Conservation (phyloP, 2,329 filamentous ascomycete species). For the Acrocalymma vagum region DNA sequence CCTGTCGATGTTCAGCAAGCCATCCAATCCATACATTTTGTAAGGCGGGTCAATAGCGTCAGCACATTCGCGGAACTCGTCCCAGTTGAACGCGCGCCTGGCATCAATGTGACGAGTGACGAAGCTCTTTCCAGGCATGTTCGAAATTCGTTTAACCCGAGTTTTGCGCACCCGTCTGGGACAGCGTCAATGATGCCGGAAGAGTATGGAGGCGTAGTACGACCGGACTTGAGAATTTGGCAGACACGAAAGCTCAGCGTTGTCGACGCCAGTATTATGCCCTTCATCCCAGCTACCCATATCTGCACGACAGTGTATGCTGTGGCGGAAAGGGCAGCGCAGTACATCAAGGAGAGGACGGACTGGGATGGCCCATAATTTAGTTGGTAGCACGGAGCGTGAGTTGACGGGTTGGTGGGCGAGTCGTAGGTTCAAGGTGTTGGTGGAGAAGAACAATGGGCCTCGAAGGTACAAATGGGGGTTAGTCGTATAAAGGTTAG, state of each 20-base stretch:
- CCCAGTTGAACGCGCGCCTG: slow-evolving; percentile 23
- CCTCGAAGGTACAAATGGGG: too few relatives aligned
- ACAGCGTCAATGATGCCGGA: slow-evolving; percentile 23
- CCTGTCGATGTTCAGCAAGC: slow-evolving; percentile 37
- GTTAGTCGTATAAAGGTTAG: too few relatives aligned
- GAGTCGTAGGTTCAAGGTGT: too few relatives aligned
- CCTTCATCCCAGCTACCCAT: slow-evolving; percentile 25
- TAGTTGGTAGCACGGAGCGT: too few relatives aligned
- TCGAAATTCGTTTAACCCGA: slow-evolving; percentile 1
- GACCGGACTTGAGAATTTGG: slow-evolving; percentile 20
- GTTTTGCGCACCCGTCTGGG: slow-evolving; percentile 19
- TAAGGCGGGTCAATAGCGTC: slow-evolving; percentile 22
- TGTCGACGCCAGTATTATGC: slow-evolving; percentile 31
- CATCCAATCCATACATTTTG: slow-evolving; percentile 33
- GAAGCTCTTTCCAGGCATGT: slow-evolving; percentile 2
- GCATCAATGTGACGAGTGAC: slow-evolving; percentile 19
- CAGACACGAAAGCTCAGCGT: slow-evolving; percentile 23
- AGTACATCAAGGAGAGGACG: slow-evolving; percentile 16
- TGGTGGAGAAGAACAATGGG: too few relatives aligned
- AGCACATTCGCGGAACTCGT: slow-evolving; percentile 17
- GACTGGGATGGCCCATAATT: too few relatives aligned
- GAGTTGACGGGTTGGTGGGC: too few relatives aligned
- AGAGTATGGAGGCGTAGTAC: slow-evolving; percentile 26
- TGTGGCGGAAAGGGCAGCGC: slow-evolving; percentile 27
- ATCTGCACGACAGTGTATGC: slow-evolving; percentile 32